Conservation (phyloP, 768 basidiomycete species). For the Trametopsis cervina region DNA sequence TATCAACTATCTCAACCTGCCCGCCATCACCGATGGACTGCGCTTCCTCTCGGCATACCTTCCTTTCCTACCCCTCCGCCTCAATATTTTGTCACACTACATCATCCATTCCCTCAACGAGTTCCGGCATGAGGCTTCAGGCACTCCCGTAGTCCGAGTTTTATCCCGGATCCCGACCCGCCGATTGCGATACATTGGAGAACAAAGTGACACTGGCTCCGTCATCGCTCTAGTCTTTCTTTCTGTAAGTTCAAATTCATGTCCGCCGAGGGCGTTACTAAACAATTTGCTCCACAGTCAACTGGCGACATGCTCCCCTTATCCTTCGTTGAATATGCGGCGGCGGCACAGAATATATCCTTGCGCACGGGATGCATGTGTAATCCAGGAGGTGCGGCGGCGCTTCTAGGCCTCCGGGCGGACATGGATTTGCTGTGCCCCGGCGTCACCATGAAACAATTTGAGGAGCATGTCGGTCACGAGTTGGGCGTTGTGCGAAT, state of each 20-base stretch:
- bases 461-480: conserved; percentile 52
- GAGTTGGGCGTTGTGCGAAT: conserved; percentile 73
- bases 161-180: conserved; percentile 55
- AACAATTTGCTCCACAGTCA: conserved; percentile 35
- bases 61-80: conserved; percentile 70
- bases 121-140: conserved; percentile 56
- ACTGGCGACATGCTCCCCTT: conserved; percentile 61
- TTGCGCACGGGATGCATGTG: conserved; percentile 85
- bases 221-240: conserved; percentile 57
- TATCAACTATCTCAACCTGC: conserved; percentile 71
- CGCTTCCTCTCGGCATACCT: conserved; percentile 73
- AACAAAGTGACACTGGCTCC: conserved; percentile 61
- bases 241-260: conserved; percentile 37
- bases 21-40: conserved; percentile 74
- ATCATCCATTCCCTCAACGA: conserved; percentile 47
- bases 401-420: conserved; percentile 57
- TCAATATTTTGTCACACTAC: conserved; percentile 62
- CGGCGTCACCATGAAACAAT: conserved; percentile 54
- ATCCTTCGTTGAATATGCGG: conserved; percentile 67
- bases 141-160: conserved; percentile 56
- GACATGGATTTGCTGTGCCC: conserved; percentile 56
- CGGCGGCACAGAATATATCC: conserved; percentile 58
- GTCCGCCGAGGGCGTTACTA: neutral
- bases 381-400: conserved; percentile 77
- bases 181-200: conserved; percentile 49